phyloP scores from a whole-genome alignment of 306 rosid species.

The Leucaena leucocephala region DNA sequence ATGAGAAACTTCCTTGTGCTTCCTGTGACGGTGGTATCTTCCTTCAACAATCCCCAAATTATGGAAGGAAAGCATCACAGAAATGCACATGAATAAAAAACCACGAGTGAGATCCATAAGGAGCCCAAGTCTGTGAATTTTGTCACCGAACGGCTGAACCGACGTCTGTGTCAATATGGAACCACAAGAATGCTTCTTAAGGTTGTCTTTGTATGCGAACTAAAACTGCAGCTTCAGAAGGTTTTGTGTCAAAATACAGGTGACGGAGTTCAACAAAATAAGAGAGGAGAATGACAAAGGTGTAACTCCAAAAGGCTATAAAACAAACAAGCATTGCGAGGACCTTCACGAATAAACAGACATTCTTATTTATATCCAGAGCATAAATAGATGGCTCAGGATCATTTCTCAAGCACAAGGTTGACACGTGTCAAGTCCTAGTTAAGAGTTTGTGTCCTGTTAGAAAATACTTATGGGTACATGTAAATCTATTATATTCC shows the following conservation, averaged over 20 bases:
- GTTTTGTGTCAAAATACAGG: conserved; percentile 10
- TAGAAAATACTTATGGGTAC: not conserved
- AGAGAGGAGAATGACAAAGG: not conserved
- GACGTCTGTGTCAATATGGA: conserved; percentile 37
- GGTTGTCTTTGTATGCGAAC: conserved; percentile 34
- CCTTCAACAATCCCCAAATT: conserved; percentile 63
- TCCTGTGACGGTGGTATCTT: conserved; percentile 73
- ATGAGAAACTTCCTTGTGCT: conserved; percentile 40
- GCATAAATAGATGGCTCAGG: conserved; percentile 9
- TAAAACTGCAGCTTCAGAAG: conserved; percentile 33
- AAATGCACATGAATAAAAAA: conserved; percentile 40
- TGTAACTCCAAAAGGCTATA: conserved; percentile 22
- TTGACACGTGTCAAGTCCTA: conserved; percentile 51
- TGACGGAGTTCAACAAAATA: conserved; percentile 1
- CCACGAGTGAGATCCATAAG: conserved; percentile 48
- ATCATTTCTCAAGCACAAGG: conserved; percentile 31
- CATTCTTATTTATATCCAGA: conserved; percentile 47
- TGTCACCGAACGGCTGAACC: conserved; percentile 9
- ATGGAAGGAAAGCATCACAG: conserved; percentile 35
- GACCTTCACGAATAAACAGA: conserved; percentile 27
- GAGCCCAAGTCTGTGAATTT: not conserved
- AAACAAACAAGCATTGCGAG: conserved; percentile 23
- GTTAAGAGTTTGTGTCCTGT: conserved; percentile 32
- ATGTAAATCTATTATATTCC: not conserved
- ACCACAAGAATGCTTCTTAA: conserved; percentile 20